Base-by-base conservation (phyloP, 805 yeast genomes). In the Ogataea degrootiae region DNA sequence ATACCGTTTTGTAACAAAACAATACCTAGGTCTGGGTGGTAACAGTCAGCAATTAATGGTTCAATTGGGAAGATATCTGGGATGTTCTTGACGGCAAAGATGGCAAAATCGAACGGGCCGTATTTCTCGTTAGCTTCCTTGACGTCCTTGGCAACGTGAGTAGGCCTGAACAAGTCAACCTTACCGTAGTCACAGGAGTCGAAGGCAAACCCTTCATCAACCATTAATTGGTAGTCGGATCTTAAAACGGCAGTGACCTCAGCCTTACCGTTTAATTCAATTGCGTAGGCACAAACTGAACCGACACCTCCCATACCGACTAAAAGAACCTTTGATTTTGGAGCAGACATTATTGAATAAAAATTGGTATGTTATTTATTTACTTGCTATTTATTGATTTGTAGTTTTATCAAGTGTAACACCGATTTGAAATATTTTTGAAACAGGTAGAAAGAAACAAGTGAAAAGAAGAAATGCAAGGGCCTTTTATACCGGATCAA, bases 241-340 rank as follows among this genome's bases (percentile, higher is more conserved):
- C 94, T 74, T 4, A 83, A 75, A 5, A 84, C 85, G 14, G 80
- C 69, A 2, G 89, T 79, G 12, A 85, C 82, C 22, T 70, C 69
- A 9, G 79, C 72, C 39, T 70, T 63, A 0, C 75, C 78, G 39
- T 74, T 70, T 37, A 63, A 61, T 54, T 71, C 73, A 33, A 88
- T 69, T 0, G 86, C 79, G 43, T 82, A 74, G 0, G 95, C 87
- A 2, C 85, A 82, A 34, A 88, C 77, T 16, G 88, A 75, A 35
- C 96, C 96, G 11, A 88, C 94, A 36, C 96, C 96, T 15, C 96
- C 96, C 39, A 88, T 76, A 11, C 96, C 96, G 37, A 87, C 75
- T 11, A 87, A 69, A 12, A 87, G 69, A 16, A 83, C 80, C 44
- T 71, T 70, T 26, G 63, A 6, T 41, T 56, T 61, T 22, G 47